Evolutionary conservation across 169 alveolate genomes (phyloP), one percentile per base, ranked within the genome.

Genomic region (Plasmodium vinckei): DNA sequence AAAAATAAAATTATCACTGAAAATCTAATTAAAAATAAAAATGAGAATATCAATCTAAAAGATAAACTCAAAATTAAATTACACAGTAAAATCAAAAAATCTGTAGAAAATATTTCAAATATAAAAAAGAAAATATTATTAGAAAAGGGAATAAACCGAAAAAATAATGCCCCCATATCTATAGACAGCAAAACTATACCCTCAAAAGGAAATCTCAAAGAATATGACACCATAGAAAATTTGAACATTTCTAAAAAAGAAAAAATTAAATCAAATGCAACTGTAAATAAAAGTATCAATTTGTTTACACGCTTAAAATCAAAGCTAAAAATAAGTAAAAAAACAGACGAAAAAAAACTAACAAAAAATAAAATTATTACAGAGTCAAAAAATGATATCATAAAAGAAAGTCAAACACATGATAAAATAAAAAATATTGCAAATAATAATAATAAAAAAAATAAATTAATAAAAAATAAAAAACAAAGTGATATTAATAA

Each of bases 351-450:
- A 57, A 72, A 39, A 47, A 64, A 44, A 17, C 9, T 57, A 13
- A 72, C 9, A 57, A 59, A 72, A 25, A 57, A 72, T 21, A 53
- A 15, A 71, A 57, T 49, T 49, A 17, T 33, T 27, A 72, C 25
- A 49, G 87, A 27, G 13, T 12, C 42, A 15, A 10, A 27, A 5
- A 71, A 53, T 9, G 42, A 39, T 9, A 44, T 53, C 9, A 17
- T 67, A 7, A 71, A 51, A 60, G 42, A 12, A 71, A 71, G 9
- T 9, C 15, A 9, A 44, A 25, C 9, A 17, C 68, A 5, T 49
- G 23, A 60, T 39, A 1, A 49, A 57, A 39, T n/a, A 17, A 19
- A 9, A 72, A 72, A 44, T 21, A 51, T 51, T 15, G 9, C 19
- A 27, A 25, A 2, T 46, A 49, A 10, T 7, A 61, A 59, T 39